phyloP scores from a whole-genome alignment of 495 filamentous ascomycete species.

The Xylona heveae region DNA sequence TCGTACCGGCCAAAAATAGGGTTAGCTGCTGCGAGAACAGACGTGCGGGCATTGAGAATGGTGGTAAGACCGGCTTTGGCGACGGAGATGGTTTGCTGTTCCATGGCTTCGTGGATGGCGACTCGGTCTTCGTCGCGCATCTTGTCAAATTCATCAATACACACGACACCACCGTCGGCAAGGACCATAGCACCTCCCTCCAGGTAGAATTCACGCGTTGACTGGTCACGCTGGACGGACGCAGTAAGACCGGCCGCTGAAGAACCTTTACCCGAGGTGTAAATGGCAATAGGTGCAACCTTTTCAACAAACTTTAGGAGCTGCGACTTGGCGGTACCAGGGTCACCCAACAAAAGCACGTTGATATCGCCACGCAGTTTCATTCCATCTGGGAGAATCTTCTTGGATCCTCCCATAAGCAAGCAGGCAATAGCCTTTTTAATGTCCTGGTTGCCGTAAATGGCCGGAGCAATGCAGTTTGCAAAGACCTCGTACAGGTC shows the following conservation, averaged over 20 bases:
- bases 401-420: constrained; percentile 89
- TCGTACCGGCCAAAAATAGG: constrained; percentile 97
- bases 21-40: constrained; percentile 89
- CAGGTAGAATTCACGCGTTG: constrained; percentile 89
- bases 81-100: constrained; percentile 98
- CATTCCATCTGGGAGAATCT: constrained; percentile 97
- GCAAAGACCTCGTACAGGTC: constrained; percentile 84
- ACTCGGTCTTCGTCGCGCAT: constrained; percentile 99
- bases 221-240: constrained; percentile 82
- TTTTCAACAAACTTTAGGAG: constrained; percentile 96
- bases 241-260: constrained; percentile 96
- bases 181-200: constrained; percentile 99
- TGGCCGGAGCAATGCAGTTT: constrained; percentile 87
- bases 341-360: constrained; percentile 89
- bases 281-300: constrained; percentile 90
- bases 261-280: constrained; percentile 97
- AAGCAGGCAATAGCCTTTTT: constrained; percentile 98
- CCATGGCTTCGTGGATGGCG: constrained; percentile 99
- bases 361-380: constrained; percentile 97
- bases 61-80: constrained; percentile 98
- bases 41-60: constrained; percentile 89
- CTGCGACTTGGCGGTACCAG: constrained; percentile 96
- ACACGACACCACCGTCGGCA: constrained; percentile 92
- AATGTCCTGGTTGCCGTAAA: constrained; percentile 91
- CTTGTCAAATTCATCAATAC: constrained; percentile 99